These are phyloP conservation scores for Hortiboletus rubellus DNA, from an alignment of 1,284 basidiomycete genomes.

Conservation along the genomic window DNA sequence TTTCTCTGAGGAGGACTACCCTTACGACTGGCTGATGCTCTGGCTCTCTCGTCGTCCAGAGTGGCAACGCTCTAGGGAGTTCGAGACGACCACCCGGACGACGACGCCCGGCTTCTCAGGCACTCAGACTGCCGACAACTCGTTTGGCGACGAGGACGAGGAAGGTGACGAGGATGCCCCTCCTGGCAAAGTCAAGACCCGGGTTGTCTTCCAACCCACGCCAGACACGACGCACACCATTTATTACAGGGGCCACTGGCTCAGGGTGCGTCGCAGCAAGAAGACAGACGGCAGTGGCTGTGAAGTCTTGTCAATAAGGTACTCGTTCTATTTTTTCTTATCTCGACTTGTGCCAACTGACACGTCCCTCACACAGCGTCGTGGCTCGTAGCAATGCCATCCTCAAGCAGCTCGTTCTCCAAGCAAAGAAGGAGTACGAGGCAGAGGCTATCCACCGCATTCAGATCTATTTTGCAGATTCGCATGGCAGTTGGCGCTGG, in stretches of 20 bases:
- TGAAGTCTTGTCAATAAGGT: slow-evolving; percentile 75
- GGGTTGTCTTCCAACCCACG: slow-evolving; percentile 82
- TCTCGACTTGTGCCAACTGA: slow-evolving; percentile 10
- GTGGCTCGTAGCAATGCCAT: slow-evolving; percentile 77
- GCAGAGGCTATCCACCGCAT: slow-evolving; percentile 79
- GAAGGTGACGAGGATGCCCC: slow-evolving; percentile 52
- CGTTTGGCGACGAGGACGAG: slow-evolving; percentile 65
- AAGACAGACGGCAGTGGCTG: slow-evolving; percentile 64
- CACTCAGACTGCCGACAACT: slow-evolving; percentile 51
- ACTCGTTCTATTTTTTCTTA: slow-evolving; percentile 23
- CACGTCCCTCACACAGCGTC: slow-evolving; percentile 46
- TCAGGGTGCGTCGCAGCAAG: slow-evolving; percentile 66
- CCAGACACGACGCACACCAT: slow-evolving; percentile 82
- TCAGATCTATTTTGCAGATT: slow-evolving; percentile 83
- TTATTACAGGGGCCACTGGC: slow-evolving; percentile 78
- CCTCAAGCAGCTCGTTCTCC: slow-evolving; percentile 81
- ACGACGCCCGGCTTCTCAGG: slow-evolving; percentile 51
- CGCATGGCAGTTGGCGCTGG: slow-evolving; percentile 83
- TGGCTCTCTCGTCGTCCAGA: slow-evolving; percentile 78
- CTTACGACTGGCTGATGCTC: slow-evolving; percentile 82
- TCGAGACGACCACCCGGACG: slow-evolving; percentile 77
- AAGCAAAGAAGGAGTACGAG: slow-evolving; percentile 84
- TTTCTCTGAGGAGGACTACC: slow-evolving; percentile 82
- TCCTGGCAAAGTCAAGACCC: slow-evolving; percentile 68
- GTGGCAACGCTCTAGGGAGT: slow-evolving; percentile 82